Evolutionary conservation across 352 stramenopile genomes (phyloP).

Genomic region (Phytophthora tentaculata): DNA sequence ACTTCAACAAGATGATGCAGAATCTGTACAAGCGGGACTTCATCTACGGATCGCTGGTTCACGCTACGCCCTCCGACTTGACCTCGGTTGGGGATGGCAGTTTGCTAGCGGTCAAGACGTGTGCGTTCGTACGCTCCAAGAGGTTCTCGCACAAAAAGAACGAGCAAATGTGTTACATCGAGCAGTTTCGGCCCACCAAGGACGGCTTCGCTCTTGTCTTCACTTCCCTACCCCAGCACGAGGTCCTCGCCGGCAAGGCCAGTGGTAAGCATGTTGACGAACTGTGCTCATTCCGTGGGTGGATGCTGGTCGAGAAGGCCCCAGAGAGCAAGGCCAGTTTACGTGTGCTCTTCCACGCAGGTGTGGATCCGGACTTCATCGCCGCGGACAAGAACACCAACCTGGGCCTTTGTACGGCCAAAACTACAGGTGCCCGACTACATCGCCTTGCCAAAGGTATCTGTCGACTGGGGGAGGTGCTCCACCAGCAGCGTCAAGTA

Average conservation of each 20-base stretch:
- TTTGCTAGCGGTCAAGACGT: constrained; percentile 42
- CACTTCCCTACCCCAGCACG: constrained; percentile 29
- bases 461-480: constrained; percentile 35
- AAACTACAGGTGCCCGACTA: constrained; percentile 35
- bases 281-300: constrained; percentile 30
- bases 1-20: constrained; percentile 50
- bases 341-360: constrained; percentile 35
- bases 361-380: constrained; percentile 21
- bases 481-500: constrained; percentile 27
- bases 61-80: constrained; percentile 17
- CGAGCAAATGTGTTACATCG: constrained; percentile 46
- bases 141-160: constrained; percentile 43
- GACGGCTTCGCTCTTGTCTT: constrained; percentile 42
- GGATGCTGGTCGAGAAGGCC: constrained; percentile 40
- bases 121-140: constrained; percentile 38
- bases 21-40: constrained; percentile 49
- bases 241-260: constrained; percentile 46
- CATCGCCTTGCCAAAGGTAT: constrained; percentile 38
- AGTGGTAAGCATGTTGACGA: constrained; percentile 38
- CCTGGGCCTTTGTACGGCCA: constrained; percentile 29
- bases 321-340: constrained; percentile 37
- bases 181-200: constrained; percentile 44
- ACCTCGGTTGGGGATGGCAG: constrained; percentile 9
- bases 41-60: constrained; percentile 56
- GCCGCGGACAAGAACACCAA: constrained; percentile 9